These are phyloP conservation scores for Anthracocystis walkeri DNA, from an alignment of 1,284 basidiomycete genomes.

Conservation along the genomic window DNA sequence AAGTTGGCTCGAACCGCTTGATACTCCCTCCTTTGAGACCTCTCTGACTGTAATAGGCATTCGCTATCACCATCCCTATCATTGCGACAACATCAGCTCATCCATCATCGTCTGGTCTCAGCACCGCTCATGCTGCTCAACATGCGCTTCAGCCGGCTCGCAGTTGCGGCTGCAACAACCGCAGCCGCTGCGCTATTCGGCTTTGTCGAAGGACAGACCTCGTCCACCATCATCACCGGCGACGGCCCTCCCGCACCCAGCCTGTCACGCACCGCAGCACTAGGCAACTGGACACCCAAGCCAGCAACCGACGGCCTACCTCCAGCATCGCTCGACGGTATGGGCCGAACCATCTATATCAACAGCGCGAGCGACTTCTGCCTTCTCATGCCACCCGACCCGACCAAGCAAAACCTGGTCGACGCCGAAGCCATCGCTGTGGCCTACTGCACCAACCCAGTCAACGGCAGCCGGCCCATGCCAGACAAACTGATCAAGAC, in stretches of 20 bases:
- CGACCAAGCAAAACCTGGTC: slow-evolving; percentile 60
- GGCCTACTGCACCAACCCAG: slow-evolving; percentile 61
- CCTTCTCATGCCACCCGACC: slow-evolving; percentile 63
- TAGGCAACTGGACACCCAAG: slow-evolving; percentile 47
- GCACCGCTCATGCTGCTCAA: not conserved
- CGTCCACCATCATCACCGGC: slow-evolving; percentile 27
- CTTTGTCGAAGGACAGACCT: slow-evolving; percentile 32
- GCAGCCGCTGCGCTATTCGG: slow-evolving; percentile 19
- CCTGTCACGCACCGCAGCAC: slow-evolving; percentile 31
- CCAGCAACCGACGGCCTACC: slow-evolving; percentile 28
- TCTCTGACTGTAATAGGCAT: not conserved
- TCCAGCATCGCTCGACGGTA: slow-evolving; percentile 29
- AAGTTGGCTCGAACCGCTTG: not conserved
- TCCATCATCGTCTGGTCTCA: not conserved
- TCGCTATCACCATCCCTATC: not conserved
- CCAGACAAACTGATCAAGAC: slow-evolving; percentile 64
- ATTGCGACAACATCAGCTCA: slow-evolving; percentile 3
- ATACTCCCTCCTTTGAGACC: not conserved
- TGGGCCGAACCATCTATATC: slow-evolving; percentile 49
- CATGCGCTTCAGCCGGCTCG: slow-evolving; percentile 29
- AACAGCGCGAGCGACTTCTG: slow-evolving; percentile 61
- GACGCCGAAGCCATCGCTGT: slow-evolving; percentile 64
- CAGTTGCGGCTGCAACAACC: slow-evolving; percentile 20
- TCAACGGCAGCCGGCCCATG: slow-evolving; percentile 60
- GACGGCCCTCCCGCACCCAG: slow-evolving; percentile 45